Evolutionary conservation across 2,329 filamentous ascomycete species (phyloP), one percentile per base, ranked within the genome.

Genomic region (Xylaria sp.): DNA sequence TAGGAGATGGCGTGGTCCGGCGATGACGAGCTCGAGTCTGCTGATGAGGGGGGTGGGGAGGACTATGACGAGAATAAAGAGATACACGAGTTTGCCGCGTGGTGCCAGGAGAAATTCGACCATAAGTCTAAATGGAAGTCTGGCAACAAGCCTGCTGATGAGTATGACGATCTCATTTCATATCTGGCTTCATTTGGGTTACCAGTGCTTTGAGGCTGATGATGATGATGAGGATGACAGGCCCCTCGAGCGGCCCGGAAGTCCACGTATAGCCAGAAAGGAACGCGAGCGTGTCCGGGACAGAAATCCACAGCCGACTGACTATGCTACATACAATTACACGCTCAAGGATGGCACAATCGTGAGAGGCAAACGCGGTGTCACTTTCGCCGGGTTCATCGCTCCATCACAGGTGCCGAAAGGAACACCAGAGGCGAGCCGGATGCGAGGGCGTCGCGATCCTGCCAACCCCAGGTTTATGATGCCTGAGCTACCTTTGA

Each of bases 301-400:
- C 28, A 48, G 58, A 61, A 61, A 28, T 28, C 28, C 28, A 28
- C 28, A 28, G 2, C 3, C 51, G 8, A 52, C 59, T 34, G 4
- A 44, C 18, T 60, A 59, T 37, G 39, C 7, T 2, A 48, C 8
- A 20, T 48, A 39, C 28, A 4, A 28, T 28, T 13, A 48, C 34
- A 37, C 1, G 25, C 65, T 64, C 4, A 65, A n/a, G n/a, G 63
- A 66, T 56, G 51, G 57, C 18, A 66, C 67, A 28, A 37, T 66
- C 13, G 28, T 69, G 2, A 52, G 3, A 58, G 63, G 57, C 12
- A 59, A 25, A 48, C 51, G 28, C 41, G 67, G 67, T 54, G 68
- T 23, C 5, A 67, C 55, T 52, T 67, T 66, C 23, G 63, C 41
- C 6, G 67, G 67, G 25, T 69, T 54, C 20, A 56, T 69, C 8